These are phyloP conservation scores for Ophiosphaerella narmari DNA, from an alignment of 2,329 filamentous ascomycete genomes.

Conservation along the genomic window DNA sequence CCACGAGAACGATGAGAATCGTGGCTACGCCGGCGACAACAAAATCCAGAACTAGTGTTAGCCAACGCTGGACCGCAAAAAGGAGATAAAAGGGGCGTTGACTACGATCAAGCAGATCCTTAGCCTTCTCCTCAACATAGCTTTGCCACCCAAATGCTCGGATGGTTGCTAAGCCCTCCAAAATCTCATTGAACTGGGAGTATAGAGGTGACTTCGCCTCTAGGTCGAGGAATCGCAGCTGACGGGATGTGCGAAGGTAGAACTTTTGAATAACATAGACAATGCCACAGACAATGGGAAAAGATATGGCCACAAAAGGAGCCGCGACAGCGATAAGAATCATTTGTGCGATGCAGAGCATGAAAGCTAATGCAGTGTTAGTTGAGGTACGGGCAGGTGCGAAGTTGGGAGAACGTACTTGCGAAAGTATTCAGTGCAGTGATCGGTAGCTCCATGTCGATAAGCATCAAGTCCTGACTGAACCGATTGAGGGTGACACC, in stretches of 20 bases:
- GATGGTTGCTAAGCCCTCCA: slow-evolving; percentile 56
- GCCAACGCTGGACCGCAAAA: slow-evolving; percentile 53
- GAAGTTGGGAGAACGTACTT: slow-evolving; percentile 16
- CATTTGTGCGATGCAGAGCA: slow-evolving; percentile 41
- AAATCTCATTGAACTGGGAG: slow-evolving; percentile 57
- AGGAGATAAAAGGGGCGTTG: slow-evolving; percentile 54
- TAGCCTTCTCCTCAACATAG: slow-evolving; percentile 45
- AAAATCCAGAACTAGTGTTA: slow-evolving; percentile 48
- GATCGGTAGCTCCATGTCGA: slow-evolving; percentile 51
- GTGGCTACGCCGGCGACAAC: slow-evolving; percentile 48
- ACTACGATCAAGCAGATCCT: slow-evolving; percentile 45
- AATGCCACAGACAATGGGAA: slow-evolving; percentile 45
- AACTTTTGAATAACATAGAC: slow-evolving; percentile 52
- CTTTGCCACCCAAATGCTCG: slow-evolving; percentile 57
- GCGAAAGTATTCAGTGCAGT: slow-evolving; percentile 41
- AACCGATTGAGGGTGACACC: slow-evolving; percentile 55
- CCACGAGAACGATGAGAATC: slow-evolving; percentile 43
- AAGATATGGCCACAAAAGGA: slow-evolving; percentile 45
- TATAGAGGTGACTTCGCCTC: slow-evolving; percentile 57
- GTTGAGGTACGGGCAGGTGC: neutral
- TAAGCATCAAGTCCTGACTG: slow-evolving; percentile 54
- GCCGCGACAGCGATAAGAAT: slow-evolving; percentile 48
- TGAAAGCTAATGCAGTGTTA: slow-evolving; percentile 26
- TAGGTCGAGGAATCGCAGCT: slow-evolving; percentile 58
- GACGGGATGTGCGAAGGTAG: slow-evolving; percentile 55